Evolutionary conservation across 116 monocot species (phyloP), one percentile per base, ranked within the genome.

Genomic region (Cymodocea nodosa): DNA sequence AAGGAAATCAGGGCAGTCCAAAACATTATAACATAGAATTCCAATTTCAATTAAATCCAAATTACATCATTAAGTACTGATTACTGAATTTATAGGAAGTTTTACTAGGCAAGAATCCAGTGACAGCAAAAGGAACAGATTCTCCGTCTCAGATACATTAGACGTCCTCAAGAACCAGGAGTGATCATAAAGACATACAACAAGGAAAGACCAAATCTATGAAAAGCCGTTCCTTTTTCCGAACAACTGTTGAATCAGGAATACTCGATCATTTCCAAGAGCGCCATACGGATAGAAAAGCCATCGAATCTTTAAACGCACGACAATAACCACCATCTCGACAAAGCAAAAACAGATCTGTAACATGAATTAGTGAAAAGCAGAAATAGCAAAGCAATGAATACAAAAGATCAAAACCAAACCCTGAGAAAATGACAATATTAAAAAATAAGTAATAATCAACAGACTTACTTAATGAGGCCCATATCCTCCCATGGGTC

Each of bases 401-500:
- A 54, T 68, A 55, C 13, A 59, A 23, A 65, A 35, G 22, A 16
- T 55, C 24, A 20, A 36, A 15, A 13, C 17, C n/a, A 37, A 15
- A 25, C 13, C 15, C 51, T 14, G n/a, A 4, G 50, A 51, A 61
- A 60, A 22, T 23, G 11, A 30, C 17, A 35, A 44, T 3, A 51
- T 6, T n/a, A 75, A 23, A 44, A 51, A 19, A 56, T 16, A 37
- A 56, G 57, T 30, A 30, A 3, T 16, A 48, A 52, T 40, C 17
- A 64, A 23, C 35, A 48, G 75, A 53, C 15, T 68, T 90, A 97
- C 97, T 91, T 97, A 97, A 35, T 76, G 76, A 16, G 65, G 74
- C 57, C 83, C 77, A 76, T 83, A 90, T 60, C 90, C 90, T 67
- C 90, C 83, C 82, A 87, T 82, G 11, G 60, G 70, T 2, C 91